These are phyloP conservation scores for Chytriomyces sp. DNA, from an alignment of 192 early-diverging fungal genomes.

Conservation along the genomic window DNA sequence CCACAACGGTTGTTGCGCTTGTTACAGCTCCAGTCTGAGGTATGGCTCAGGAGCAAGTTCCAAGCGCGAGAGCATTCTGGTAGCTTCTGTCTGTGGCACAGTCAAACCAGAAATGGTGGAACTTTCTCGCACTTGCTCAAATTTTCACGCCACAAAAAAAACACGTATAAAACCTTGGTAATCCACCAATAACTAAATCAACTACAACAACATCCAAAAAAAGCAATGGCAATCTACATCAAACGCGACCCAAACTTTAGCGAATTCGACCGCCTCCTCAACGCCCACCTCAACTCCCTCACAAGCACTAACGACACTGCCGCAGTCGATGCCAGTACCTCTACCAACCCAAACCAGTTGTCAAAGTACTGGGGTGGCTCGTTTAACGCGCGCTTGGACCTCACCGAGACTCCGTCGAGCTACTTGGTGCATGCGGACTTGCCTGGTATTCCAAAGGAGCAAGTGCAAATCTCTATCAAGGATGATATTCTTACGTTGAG, in stretches of 20 bases:
- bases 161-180: no score
- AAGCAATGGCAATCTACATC: not conserved
- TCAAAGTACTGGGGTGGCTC: conserved; percentile 14
- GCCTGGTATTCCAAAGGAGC: conserved; percentile 38
- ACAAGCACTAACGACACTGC: not conserved
- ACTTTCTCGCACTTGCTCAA: no score
- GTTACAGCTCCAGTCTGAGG: no score
- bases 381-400: conserved; percentile 38
- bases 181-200: no score
- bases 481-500: conserved; percentile 45
- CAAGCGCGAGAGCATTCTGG: no score
- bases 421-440: conserved; percentile 47
- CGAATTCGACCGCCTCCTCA: conserved; percentile 14
- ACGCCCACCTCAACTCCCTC: conserved; percentile 6
- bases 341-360: not conserved
- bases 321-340: not conserved
- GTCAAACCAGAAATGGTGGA: no score
- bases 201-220: not conserved
- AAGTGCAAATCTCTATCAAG: conserved; percentile 43
- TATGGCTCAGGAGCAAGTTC: no score
- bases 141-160: no score
- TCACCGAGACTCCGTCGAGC: conserved; percentile 37
- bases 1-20: no score
- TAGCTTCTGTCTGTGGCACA: no score
- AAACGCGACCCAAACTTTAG: conserved; percentile 2